phyloP scores from a whole-genome alignment of 768 basidiomycete species.

The Termitomyces sp. region DNA sequence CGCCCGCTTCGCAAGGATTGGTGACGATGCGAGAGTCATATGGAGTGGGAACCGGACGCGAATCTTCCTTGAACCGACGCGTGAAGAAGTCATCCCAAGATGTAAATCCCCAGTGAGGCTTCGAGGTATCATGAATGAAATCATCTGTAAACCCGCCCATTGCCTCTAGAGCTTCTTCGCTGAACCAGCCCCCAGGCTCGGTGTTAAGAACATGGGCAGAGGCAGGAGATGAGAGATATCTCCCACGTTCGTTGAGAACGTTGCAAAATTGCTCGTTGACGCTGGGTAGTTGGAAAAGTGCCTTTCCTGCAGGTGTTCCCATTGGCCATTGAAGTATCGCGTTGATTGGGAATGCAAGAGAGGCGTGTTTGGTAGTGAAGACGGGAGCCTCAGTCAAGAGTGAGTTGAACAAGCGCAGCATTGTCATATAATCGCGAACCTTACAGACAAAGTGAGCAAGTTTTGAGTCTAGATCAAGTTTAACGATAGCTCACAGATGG shows the following conservation, averaged over 20 bases:
- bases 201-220: constrained; percentile 38
- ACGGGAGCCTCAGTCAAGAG: constrained; percentile 34
- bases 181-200: constrained; percentile 41
- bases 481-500: neutral
- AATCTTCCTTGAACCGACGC: constrained; percentile 25
- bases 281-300: constrained; percentile 30
- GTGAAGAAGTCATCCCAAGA: constrained; percentile 42
- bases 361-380: constrained; percentile 27
- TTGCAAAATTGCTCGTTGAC: constrained; percentile 44
- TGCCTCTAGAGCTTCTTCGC: constrained; percentile 9
- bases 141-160: constrained; percentile 2
- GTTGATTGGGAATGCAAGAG: constrained; percentile 43
- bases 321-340: constrained; percentile 36
- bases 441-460: constrained; percentile 2
- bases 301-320: constrained; percentile 22
- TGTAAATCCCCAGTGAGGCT: constrained; percentile 3
- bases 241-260: constrained; percentile 44
- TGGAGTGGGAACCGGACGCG: constrained; percentile 27
- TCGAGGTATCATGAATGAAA: constrained; percentile 1
- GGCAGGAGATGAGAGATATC: constrained; percentile 35
- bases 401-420: constrained; percentile 35
- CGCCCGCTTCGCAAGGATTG: constrained; percentile 42
- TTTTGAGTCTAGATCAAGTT: neutral
- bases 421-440: constrained; percentile 34
- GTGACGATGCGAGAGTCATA: constrained; percentile 26